Percentiles rank a stretch among this genome's conserved stretches.
Evolutionary conservation across 805 yeast species (phyloP).

Genomic region (Saturnispora zaruensis): DNA sequence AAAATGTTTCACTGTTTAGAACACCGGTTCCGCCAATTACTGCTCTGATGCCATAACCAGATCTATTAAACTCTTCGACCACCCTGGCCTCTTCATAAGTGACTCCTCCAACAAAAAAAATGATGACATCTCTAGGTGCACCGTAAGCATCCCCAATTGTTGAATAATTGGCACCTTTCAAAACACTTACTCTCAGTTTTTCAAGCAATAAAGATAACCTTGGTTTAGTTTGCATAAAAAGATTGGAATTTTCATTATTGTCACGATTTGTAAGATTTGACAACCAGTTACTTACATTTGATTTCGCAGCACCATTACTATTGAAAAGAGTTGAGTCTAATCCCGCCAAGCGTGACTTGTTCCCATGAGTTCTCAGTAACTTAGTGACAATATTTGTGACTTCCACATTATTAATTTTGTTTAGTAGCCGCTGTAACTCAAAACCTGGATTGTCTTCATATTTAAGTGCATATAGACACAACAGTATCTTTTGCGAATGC

Average conservation of each 20-base stretch:
- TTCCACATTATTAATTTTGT: conserved; percentile 31
- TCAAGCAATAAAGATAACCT: conserved; percentile 45
- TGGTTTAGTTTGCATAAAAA: conserved; percentile 90
- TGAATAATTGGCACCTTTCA: conserved; percentile 14
- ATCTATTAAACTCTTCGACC: conserved; percentile 58
- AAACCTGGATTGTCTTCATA: conserved; percentile 48
- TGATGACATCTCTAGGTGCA: conserved; percentile 52
- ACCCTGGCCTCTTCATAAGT: conserved; percentile 89
- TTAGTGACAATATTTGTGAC: conserved; percentile 34
- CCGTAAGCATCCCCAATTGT: conserved; percentile 20
- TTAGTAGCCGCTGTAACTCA: conserved; percentile 33
- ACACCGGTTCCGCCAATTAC: conserved; percentile 78
- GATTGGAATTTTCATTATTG: conserved; percentile 43
- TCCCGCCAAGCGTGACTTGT: conserved; percentile 32
- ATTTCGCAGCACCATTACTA: conserved; percentile 16
- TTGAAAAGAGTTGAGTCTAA: conserved; percentile 28
- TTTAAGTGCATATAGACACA: conserved; percentile 65
- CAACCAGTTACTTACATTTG: conserved; percentile 26
- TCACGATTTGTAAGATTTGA: conserved; percentile 27
- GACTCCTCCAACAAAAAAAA: conserved; percentile 77
- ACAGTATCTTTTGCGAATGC: conserved; percentile 58
- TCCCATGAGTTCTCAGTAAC: conserved; percentile 39
- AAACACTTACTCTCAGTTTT: conserved; percentile 28
- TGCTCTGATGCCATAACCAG: conserved; percentile 50
- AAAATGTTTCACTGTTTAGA: conserved; percentile 36